Conservation (phyloP, 225 moss, liverwort and hornwort species). For the Sphagnum tenellum region DNA sequence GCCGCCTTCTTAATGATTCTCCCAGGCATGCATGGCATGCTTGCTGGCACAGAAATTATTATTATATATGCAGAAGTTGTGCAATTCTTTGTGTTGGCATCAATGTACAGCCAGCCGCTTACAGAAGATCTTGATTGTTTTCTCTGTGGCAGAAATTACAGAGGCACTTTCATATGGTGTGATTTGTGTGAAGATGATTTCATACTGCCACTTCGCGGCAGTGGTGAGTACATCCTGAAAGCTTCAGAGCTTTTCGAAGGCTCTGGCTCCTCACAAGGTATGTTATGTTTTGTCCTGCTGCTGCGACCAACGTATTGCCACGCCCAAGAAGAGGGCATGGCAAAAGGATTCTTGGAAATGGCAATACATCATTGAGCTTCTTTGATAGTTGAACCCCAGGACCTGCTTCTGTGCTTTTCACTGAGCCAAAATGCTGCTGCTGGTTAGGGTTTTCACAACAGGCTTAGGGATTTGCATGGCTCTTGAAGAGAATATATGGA, state of each 20-base stretch:
- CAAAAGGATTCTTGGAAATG: background rate
- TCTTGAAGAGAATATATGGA: too few species aligned
- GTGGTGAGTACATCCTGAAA: slow-evolving; percentile 43
- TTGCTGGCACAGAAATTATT: background rate
- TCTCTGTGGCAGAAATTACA: slow-evolving; percentile 28
- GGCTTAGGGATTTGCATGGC: too few species aligned
- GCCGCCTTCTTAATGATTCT: background rate
- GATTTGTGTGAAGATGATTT: slow-evolving; percentile 38
- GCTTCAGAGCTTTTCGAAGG: slow-evolving; percentile 33
- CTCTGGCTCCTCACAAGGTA: slow-evolving; percentile 21
- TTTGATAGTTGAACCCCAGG: too few species aligned
- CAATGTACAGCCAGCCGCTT: background rate
- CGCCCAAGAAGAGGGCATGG: background rate
- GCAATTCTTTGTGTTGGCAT: background rate
- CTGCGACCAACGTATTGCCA: background rate
- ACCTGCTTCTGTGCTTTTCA: background rate
- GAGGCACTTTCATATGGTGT: slow-evolving; percentile 38
- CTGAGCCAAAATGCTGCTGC: too few species aligned
- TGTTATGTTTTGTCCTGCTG: background rate
- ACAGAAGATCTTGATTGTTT: background rate
- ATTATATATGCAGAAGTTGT: background rate
- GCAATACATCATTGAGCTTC: background rate
- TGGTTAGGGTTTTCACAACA: too few species aligned
- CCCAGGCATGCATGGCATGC: background rate
- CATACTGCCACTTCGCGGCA: slow-evolving; percentile 28